A percentile compares a stretch with the other conserved stretches of the same genome.
These are phyloP conservation scores for Mycena albidolilacea DNA, from an alignment of 768 basidiomycete genomes.

Conservation along the genomic window DNA sequence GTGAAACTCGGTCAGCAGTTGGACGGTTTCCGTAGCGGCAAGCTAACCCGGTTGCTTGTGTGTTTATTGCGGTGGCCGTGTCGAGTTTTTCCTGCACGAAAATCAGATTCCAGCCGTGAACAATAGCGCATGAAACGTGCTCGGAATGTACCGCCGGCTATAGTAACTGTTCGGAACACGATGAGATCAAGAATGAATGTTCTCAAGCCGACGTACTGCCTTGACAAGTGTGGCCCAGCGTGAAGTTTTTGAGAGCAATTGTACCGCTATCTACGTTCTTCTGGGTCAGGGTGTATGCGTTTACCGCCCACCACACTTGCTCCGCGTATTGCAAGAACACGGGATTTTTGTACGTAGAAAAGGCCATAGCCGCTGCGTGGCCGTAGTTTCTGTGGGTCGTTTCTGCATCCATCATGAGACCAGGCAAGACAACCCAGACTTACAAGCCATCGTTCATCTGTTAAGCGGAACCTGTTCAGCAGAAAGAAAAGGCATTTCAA, in stretches of 20 bases:
- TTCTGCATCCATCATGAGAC: not conserved
- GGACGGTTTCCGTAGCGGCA: not conserved
- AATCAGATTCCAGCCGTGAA: not conserved
- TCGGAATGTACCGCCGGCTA: not conserved
- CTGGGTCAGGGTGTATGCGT: constrained; percentile 3
- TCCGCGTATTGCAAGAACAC: constrained; percentile 12
- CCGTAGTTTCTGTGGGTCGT: not conserved
- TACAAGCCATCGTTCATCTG: constrained; percentile 2
- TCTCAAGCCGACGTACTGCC: not conserved
- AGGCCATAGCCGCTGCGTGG: constrained; percentile 13
- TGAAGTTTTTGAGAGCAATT: not conserved
- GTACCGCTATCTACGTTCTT: not conserved
- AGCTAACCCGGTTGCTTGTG: not conserved
- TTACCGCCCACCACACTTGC: constrained; percentile 14
- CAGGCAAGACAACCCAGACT: not conserved
- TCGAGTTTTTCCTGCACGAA: not conserved
- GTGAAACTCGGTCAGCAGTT: too few relatives aligned
- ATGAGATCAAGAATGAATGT: not conserved
- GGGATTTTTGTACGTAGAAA: not conserved
- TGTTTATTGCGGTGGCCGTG: not conserved
- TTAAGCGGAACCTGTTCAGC: not conserved
- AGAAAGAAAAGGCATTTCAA: not conserved
- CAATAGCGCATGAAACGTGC: not conserved
- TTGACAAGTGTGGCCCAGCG: not conserved
- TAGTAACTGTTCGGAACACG: not conserved